Conservation (phyloP, 2,329 filamentous ascomycete species). For the Huntiella abstrusa region DNA sequence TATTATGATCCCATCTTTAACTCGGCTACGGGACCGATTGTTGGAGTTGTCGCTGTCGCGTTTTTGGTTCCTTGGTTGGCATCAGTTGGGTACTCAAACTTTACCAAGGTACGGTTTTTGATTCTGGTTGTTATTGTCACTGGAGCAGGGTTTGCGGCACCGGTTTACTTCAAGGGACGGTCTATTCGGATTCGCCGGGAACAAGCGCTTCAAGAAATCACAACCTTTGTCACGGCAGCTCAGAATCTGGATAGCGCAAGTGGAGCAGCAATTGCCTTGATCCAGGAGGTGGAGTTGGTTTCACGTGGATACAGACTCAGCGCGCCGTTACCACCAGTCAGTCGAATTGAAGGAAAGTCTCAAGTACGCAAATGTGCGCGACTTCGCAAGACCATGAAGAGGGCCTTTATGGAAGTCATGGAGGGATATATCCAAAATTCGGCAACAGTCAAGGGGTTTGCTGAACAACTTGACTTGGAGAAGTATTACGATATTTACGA, state of each 20-base stretch:
- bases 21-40: slow-evolving; percentile 34
- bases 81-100: slow-evolving; percentile 23
- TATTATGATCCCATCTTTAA: slow-evolving; percentile 16
- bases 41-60: slow-evolving; percentile 47
- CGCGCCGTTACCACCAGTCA: slow-evolving; percentile 78
- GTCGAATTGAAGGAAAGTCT: slow-evolving; percentile 66
- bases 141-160: slow-evolving; percentile 36
- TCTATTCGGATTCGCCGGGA: slow-evolving; percentile 64
- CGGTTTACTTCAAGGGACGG: slow-evolving; percentile 57
- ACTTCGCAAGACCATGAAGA: slow-evolving; percentile 56
- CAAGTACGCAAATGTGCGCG: slow-evolving; percentile 64
- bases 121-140: slow-evolving; percentile 27
- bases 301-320: slow-evolving; percentile 82
- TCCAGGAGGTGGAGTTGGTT: slow-evolving; percentile 91
- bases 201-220: slow-evolving; percentile 51
- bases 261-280: slow-evolving; percentile 57
- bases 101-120: slow-evolving; percentile 37
- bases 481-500: slow-evolving; percentile 87
- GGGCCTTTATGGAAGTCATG: slow-evolving; percentile 50
- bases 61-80: slow-evolving; percentile 56
- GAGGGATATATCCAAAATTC: slow-evolving; percentile 54
- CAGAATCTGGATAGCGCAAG: slow-evolving; percentile 66
- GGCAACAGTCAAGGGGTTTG: slow-evolving; percentile 47
- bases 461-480: slow-evolving; percentile 65
- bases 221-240: slow-evolving; percentile 50